A percentile compares a stretch with the other conserved stretches of the same genome.
Conservation (phyloP, 2,329 filamentous ascomycete genomes). For the Fusarium drepaniforme region DNA sequence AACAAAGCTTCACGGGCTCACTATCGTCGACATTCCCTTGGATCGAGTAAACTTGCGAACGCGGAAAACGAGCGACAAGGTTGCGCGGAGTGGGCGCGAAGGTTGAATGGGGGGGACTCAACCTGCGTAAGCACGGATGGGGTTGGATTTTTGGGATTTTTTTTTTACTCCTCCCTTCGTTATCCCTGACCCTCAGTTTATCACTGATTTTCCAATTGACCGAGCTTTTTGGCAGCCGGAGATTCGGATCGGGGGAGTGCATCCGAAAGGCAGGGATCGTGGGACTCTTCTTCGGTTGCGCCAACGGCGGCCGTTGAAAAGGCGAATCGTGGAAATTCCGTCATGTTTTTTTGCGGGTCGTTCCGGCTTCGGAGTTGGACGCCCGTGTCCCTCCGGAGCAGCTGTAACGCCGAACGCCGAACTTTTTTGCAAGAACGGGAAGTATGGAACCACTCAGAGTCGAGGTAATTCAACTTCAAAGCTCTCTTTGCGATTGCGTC, state of each 20-base stretch:
- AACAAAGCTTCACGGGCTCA: neutral
- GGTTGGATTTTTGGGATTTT: neutral
- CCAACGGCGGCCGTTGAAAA: constrained; percentile 21
- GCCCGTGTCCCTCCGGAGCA: constrained; percentile 11
- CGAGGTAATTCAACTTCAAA: neutral
- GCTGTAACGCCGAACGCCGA: constrained; percentile 37
- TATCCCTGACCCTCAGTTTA: constrained; percentile 29
- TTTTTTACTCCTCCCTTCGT: neutral
- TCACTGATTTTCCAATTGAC: constrained; percentile 3
- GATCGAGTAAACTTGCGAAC: neutral
- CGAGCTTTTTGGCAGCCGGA: constrained; percentile 18
- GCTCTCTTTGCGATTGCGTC: neutral
- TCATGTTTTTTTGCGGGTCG: constrained; percentile 3
- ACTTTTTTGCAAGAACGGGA: constrained; percentile 12
- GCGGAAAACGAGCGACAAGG: neutral
- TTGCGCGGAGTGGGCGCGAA: neutral
- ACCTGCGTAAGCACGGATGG: neutral
- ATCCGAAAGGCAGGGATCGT: constrained; percentile 28
- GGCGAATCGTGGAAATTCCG: constrained; percentile 6
- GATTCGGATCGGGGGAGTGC: constrained; percentile 25
- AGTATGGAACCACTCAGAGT: constrained; percentile 9
- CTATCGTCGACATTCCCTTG: constrained; percentile 15
- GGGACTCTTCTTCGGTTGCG: constrained; percentile 6
- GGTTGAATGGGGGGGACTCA: neutral
- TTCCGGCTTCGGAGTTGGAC: neutral